Percentiles rank a stretch among this genome's conserved stretches.
These are phyloP conservation scores for Sugiyamaella americana DNA, from an alignment of 805 yeast species.

Conservation along the genomic window DNA sequence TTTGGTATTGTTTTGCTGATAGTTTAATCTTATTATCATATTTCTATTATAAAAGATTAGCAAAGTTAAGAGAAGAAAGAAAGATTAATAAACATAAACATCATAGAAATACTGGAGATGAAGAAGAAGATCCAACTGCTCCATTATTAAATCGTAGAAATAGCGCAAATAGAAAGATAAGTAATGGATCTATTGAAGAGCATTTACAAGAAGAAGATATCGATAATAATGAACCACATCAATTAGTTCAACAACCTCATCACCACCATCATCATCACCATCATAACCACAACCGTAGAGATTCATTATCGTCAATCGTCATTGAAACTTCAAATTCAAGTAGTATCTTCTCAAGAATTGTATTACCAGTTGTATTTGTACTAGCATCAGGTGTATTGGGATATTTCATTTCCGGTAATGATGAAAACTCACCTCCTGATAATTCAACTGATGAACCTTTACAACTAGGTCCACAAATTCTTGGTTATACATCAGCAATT, in stretches of 20 bases:
- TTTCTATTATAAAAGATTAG: slow-evolving; percentile 42
- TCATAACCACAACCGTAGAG: slow-evolving; percentile 30
- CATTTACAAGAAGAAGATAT: slow-evolving; percentile 8
- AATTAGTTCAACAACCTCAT: background rate
- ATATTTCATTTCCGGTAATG: slow-evolving; percentile 41
- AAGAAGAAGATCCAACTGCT: slow-evolving; percentile 19
- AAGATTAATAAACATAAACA: background rate
- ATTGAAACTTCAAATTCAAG: slow-evolving; percentile 35
- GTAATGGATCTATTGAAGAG: background rate
- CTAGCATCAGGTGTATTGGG: slow-evolving; percentile 58
- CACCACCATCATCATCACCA: slow-evolving; percentile 4
- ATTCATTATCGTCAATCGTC: slow-evolving; percentile 50
- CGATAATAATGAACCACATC: background rate
- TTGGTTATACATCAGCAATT: slow-evolving; percentile 65
- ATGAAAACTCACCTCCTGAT: slow-evolving; percentile 14
- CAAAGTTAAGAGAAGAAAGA: slow-evolving; percentile 3
- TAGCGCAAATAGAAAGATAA: slow-evolving; percentile 22
- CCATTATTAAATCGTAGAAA: slow-evolving; percentile 25
- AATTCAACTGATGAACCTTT: slow-evolving; percentile 20
- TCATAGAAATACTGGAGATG: slow-evolving; percentile 4
- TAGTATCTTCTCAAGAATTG: slow-evolving; percentile 44
- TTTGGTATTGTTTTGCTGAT: slow-evolving; percentile 75
- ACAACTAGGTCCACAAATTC: slow-evolving; percentile 51
- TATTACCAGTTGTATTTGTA: slow-evolving; percentile 58
- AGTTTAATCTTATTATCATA: slow-evolving; percentile 50